Evolutionary conservation across 1,139 yeast genomes (phyloP), one percentile per base, ranked within the genome.

Genomic region (Arxiozyma slooffiae): DNA sequence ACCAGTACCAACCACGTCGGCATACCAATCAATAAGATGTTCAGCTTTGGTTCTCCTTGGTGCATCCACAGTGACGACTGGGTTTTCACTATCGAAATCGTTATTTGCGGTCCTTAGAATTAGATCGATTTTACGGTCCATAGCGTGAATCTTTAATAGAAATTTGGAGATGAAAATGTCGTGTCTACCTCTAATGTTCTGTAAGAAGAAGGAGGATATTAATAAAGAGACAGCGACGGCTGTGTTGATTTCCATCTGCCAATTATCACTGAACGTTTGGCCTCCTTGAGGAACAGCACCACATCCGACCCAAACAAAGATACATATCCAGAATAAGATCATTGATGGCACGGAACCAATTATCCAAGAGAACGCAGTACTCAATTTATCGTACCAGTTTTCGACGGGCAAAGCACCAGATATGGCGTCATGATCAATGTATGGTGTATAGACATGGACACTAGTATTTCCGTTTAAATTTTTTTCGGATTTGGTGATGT

Each of bases 161-260:
- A 61, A 63, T 37, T 55, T 57, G 30, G 63, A 55, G 24, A 67
- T 59, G 48, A 54, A 68, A 22, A 56, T 52, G 48, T 65, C 66
- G 44, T 68, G 70, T 50, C 73, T 62, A 9, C 67, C 63, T 51
- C 74, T 63, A 41, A 70, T 63, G 50, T 70, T 70, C 50, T 68
- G 72, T 44, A 70, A 54, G 50, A 70, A 67, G 20, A 66, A 60
- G 14, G 68, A 61, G 18, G 67, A 61, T 14, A 69, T 55, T n/a
- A 68, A 55, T 17, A 70, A 53, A 16, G 62, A 62, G 5, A 69
- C 71, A 3, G 74, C 72, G 2, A 68, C 65, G 1, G 72, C 72
- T 20, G 73, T 69, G 55, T 71, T 71, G 40, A 70, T 66, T 51
- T 68, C 69, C 64, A 71, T 58, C 55, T 71, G 73, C 74, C 74